These are phyloP conservation scores for Ustilago sp. DNA, from an alignment of 1,284 basidiomycete species.

Conservation along the genomic window DNA sequence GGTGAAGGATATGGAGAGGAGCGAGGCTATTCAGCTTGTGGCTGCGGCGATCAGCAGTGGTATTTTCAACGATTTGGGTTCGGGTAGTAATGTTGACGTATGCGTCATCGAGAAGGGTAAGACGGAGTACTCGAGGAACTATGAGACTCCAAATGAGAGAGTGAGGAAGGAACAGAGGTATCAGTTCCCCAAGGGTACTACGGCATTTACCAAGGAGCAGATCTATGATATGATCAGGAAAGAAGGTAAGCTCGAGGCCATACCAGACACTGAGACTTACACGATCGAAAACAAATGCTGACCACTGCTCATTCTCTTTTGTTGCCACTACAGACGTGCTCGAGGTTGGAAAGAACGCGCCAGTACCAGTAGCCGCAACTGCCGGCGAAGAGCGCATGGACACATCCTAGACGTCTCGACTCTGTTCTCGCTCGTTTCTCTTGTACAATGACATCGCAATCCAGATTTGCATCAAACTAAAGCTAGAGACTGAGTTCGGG, in stretches of 20 bases:
- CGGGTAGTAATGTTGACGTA: conserved; percentile 96
- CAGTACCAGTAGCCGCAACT: conserved; percentile 12
- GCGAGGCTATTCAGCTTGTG: conserved; percentile 86
- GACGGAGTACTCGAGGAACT: conserved; percentile 66
- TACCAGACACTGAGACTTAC: not conserved
- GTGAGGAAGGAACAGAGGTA: conserved; percentile 66
- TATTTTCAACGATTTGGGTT: conserved; percentile 99
- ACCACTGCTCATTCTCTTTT: too few species aligned
- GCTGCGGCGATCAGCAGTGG: conserved; percentile 89
- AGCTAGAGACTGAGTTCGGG: not conserved
- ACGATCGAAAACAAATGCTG: too few species aligned
- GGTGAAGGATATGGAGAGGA: conserved; percentile 85
- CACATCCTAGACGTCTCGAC: conserved; percentile 34
- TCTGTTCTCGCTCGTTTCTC: not conserved
- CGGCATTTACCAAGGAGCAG: conserved; percentile 71
- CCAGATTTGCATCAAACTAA: not conserved
- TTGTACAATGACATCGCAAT: conserved; percentile 8
- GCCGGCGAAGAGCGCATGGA: conserved; percentile 53
- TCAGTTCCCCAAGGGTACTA: conserved; percentile 80
- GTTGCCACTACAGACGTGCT: conserved; percentile 30
- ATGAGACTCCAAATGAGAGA: conserved; percentile 65
- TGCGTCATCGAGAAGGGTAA: conserved; percentile 79
- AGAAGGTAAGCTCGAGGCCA: conserved; percentile 73
- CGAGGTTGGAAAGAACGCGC: conserved; percentile 45
- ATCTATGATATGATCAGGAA: conserved; percentile 71